Evolutionary conservation across 805 yeast species (phyloP), one percentile per base, ranked within the genome.

Genomic region (Saturnispora mendoncae): DNA sequence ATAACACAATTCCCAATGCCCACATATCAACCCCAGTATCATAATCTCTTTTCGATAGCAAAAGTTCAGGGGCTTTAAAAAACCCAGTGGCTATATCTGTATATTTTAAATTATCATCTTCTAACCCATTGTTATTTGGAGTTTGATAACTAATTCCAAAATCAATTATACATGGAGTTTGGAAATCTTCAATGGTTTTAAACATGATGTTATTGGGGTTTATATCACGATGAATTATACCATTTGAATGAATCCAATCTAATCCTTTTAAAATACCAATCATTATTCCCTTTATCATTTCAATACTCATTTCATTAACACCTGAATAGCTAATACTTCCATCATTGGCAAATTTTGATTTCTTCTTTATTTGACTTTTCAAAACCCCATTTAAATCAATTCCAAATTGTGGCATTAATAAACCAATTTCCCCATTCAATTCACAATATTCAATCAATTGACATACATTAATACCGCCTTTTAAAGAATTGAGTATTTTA

Each of bases 11-110:
- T 0, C 85, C 94, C 15, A 74, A 55, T 1, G 83, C 64, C 94
- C 94, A 84, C 13, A 82, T 64, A 51, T 84, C 94, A 7, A 84
- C 64, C 30, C 68, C 74, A 28, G 53, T 56, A 2, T 69, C 61
- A 52, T 84, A 84, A 45, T 67, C 64, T 1, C 64, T 46, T n/a
- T 72, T 59, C 0, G 84, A 83, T 38, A 82, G 69, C 32, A 84
- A 62, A 36, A 81, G 60, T 52, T 84, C 94, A 0, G 94, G 90
- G 0, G 92, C 78, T 45, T 81, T 77, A 59, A 74, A 85, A 26
- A 67, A 66, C 1, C 80, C 78, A 0, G 88, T 79, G 17, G 80
- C 69, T 4, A 85, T 78, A 48, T 75, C 83, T n/a, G 71, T 66
- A 43, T 69, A 65, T 48, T 69, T 64, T 8, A 58, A 52, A 5